Evolutionary conservation across 805 yeast genomes (phyloP).

Genomic region (Candida endomychidarum): DNA sequence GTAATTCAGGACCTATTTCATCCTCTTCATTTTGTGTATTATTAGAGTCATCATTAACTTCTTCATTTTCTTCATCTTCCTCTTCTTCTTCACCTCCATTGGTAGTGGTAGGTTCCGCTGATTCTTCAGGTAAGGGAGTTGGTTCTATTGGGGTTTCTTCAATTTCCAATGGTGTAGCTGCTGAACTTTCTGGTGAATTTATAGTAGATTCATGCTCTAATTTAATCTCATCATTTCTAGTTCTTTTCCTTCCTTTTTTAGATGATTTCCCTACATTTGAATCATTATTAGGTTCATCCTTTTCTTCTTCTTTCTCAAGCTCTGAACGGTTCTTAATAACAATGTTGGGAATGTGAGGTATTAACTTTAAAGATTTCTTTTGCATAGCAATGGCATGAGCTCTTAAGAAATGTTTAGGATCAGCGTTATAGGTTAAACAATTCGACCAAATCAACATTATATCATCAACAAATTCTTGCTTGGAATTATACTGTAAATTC

Average conservation of each 20-base stretch:
- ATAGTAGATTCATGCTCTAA: constrained; percentile 23
- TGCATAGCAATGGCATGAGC: constrained; percentile 97
- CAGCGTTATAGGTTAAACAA: constrained; percentile 89
- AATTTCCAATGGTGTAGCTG: constrained; percentile 12
- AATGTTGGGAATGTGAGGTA: constrained; percentile 89
- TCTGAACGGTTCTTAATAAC: constrained; percentile 70
- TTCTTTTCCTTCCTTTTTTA: constrained; percentile 42
- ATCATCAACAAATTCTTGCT: constrained; percentile 91
- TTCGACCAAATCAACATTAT: constrained; percentile 93
- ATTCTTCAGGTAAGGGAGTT: constrained; percentile 11
- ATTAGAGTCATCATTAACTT: constrained; percentile 41
- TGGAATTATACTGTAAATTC: constrained; percentile 75
- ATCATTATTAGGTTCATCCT: constrained; percentile 24
- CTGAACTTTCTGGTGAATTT: constrained; percentile 20
- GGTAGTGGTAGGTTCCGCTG: constrained; percentile 15
- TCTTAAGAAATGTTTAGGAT: constrained; percentile 87
- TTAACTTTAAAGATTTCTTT: constrained; percentile 71
- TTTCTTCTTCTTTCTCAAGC: constrained; percentile 61
- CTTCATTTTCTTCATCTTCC: constrained; percentile 42
- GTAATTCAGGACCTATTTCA: constrained; percentile 72
- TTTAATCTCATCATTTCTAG: constrained; percentile 35
- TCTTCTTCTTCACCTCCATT: constrained; percentile 26
- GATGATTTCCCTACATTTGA: constrained; percentile 38
- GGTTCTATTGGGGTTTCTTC: constrained; percentile 11
- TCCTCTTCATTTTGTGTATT: constrained; percentile 52